These are phyloP conservation scores for Laburnicola sp. DNA, from an alignment of 2,329 filamentous ascomycete species.

Conservation along the genomic window DNA sequence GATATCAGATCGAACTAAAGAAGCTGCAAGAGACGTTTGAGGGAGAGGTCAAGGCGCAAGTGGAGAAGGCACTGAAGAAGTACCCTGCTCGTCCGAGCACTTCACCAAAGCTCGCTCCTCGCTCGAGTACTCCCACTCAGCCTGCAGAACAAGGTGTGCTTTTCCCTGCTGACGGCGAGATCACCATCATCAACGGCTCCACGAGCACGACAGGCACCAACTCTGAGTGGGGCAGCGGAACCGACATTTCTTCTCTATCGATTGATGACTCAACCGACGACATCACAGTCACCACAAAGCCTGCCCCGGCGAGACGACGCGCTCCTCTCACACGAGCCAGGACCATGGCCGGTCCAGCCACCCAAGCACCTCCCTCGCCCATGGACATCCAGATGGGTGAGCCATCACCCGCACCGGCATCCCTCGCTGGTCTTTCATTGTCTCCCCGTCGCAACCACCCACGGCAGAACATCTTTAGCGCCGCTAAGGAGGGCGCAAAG, in stretches of 20 bases:
- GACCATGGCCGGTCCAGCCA: constrained; percentile 66
- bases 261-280: constrained; percentile 59
- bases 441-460: constrained; percentile 74
- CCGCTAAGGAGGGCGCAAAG: constrained; percentile 50
- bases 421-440: constrained; percentile 80
- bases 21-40: constrained; percentile 60
- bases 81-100: constrained; percentile 38
- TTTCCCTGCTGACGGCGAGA: constrained; percentile 31
- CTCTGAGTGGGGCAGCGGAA: constrained; percentile 70
- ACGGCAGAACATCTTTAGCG: constrained; percentile 73
- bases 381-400: constrained; percentile 93
- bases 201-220: constrained; percentile 41
- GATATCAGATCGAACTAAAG: constrained; percentile 37
- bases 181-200: constrained; percentile 33
- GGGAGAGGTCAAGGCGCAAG: constrained; percentile 54
- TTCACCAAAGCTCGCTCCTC: constrained; percentile 41
- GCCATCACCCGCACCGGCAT: constrained; percentile 63
- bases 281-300: constrained; percentile 48
- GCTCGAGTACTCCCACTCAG: constrained; percentile 42
- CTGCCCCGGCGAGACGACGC: constrained; percentile 61
- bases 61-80: constrained; percentile 43
- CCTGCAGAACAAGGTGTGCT: constrained; percentile 30
- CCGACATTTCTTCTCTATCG: constrained; percentile 81
- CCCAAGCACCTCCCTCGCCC: constrained; percentile 61
- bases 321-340: constrained; percentile 82